Evolutionary conservation across 768 basidiomycete genomes (phyloP).

Genomic region (Boletus pseudopeckii): DNA sequence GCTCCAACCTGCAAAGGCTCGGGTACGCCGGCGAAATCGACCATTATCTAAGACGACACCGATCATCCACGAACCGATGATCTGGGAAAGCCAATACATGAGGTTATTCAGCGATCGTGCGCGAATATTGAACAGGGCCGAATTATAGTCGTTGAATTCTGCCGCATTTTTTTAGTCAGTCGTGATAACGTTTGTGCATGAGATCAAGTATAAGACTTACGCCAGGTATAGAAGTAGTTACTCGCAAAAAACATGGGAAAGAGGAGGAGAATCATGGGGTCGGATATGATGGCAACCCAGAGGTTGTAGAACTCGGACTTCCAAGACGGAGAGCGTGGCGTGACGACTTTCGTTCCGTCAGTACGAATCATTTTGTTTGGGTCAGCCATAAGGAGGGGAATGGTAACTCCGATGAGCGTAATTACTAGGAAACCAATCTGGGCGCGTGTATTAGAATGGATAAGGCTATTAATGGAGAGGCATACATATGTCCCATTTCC

Average conservation of each 20-base stretch:
- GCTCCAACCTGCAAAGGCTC: constrained; percentile 65
- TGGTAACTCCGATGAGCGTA: constrained; percentile 58
- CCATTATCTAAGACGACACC: constrained; percentile 61
- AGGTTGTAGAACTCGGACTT: constrained; percentile 66
- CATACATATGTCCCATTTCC: constrained; percentile 71
- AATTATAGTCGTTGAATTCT: constrained; percentile 82
- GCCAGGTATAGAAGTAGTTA: constrained; percentile 85
- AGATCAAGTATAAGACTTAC: constrained; percentile 32
- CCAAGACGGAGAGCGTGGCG: constrained; percentile 68
- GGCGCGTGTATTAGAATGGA: not conserved
- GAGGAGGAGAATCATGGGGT: constrained; percentile 67
- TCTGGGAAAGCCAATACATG: constrained; percentile 78
- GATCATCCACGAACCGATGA: constrained; percentile 66
- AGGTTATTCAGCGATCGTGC: constrained; percentile 72
- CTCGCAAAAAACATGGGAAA: constrained; percentile 83
- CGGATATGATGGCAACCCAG: constrained; percentile 61
- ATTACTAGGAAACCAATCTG: constrained; percentile 55
- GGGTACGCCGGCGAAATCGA: constrained; percentile 52
- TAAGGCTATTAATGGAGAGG: not conserved
- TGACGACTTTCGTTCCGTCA: constrained; percentile 65
- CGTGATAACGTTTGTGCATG: not conserved
- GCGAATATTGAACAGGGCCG: constrained; percentile 70
- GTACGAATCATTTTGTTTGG: constrained; percentile 70
- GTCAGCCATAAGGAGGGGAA: constrained; percentile 67
- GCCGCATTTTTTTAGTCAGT: not conserved